These are phyloP conservation scores for Westerdykella ornata DNA, from an alignment of 2,329 filamentous ascomycete species.

Conservation along the genomic window DNA sequence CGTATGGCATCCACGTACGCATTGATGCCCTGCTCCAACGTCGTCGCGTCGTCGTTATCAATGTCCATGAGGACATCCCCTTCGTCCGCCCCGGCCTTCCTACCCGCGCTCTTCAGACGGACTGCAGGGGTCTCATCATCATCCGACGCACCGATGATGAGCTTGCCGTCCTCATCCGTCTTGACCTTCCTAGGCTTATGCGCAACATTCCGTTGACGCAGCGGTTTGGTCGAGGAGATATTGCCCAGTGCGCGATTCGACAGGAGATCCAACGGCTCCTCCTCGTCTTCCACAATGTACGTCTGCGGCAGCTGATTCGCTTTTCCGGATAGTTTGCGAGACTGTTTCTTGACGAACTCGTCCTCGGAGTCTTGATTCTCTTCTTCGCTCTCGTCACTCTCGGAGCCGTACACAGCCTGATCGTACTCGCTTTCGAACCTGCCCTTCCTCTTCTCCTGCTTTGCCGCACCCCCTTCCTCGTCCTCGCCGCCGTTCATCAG, in stretches of 20 bases:
- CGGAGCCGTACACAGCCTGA: constrained; percentile 77
- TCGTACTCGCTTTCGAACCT: constrained; percentile 91
- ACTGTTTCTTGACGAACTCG: constrained; percentile 31
- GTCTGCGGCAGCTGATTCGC: constrained; percentile 52
- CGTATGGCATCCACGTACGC: constrained; percentile 57
- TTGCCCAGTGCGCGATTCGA: constrained; percentile 83
- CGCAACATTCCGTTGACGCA: constrained; percentile 52
- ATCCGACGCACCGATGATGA: constrained; percentile 59
- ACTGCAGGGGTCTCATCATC: constrained; percentile 35
- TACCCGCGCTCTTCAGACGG: constrained; percentile 29
- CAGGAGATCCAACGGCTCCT: constrained; percentile 89
- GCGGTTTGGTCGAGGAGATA: constrained; percentile 84
- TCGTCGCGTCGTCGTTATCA: constrained; percentile 40
- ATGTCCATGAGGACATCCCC: constrained; percentile 55
- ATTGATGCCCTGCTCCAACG: constrained; percentile 49
- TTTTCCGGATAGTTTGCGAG: constrained; percentile 28
- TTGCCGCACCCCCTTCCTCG: constrained; percentile 46
- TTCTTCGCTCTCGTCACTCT: constrained; percentile 54
- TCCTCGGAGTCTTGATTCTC: constrained; percentile 29
- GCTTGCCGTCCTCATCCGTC: constrained; percentile 68
- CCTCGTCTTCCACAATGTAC: constrained; percentile 90
- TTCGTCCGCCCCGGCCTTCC: constrained; percentile 33
- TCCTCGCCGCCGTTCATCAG: constrained; percentile 56
- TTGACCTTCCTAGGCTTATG: constrained; percentile 37
- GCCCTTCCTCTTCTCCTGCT: constrained; percentile 43